Percentiles rank a stretch among this genome's conserved stretches.
phyloP scores from a whole-genome alignment of 148 eudicot genomes.

The Camellia japonica region DNA sequence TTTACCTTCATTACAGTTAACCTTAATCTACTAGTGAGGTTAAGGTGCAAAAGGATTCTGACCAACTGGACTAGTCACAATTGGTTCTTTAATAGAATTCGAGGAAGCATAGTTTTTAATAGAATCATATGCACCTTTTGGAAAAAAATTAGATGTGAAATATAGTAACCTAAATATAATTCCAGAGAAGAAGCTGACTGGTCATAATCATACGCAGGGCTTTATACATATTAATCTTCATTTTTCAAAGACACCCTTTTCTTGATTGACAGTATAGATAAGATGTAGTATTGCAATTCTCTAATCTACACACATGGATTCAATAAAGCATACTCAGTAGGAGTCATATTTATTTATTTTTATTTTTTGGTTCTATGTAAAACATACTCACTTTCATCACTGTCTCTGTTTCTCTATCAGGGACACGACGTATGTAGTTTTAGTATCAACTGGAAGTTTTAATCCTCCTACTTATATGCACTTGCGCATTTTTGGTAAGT shows the following conservation, averaged over 20 bases:
- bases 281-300: not conserved
- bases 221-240: not conserved
- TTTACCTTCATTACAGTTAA: no score
- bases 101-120: not conserved
- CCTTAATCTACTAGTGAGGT: no score
- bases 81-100: not conserved
- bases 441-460: conserved; percentile 85
- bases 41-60: no score
- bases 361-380: not conserved
- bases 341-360: no score
- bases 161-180: not conserved
- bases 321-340: not conserved
- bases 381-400: conserved; percentile 11
- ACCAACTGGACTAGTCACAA: no score
- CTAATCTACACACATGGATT: not conserved
- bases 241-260: not conserved
- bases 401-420: conserved; percentile 20
- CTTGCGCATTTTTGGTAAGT: conserved; percentile 83
- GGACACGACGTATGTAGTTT: conserved; percentile 45
- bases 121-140: not conserved
- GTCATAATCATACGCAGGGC: no score
- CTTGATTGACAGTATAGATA: not conserved
- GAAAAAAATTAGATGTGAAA: not conserved
- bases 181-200: not conserved
- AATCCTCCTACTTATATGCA: conserved; percentile 98